Conservation (phyloP, 352 stramenopile species). For the Blastocystis sp. region DNA sequence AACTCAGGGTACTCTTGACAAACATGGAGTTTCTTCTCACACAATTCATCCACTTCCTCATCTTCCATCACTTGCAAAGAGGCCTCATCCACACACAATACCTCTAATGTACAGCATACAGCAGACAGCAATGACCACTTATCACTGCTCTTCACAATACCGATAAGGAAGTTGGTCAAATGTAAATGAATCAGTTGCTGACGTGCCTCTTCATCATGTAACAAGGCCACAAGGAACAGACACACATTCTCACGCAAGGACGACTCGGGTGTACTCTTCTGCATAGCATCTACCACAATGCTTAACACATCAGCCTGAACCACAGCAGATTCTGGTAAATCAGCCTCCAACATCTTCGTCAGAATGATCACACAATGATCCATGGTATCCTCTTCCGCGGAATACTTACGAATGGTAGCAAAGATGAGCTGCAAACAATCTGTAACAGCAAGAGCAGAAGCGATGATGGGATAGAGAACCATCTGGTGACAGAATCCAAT, state of each 20-base stretch:
- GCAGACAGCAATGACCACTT: slow-evolving; percentile 48
- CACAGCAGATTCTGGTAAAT: not conserved
- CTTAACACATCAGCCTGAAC: slow-evolving; percentile 23
- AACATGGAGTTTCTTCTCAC: slow-evolving; percentile 11
- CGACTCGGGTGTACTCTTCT: not conserved
- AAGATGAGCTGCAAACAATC: slow-evolving; percentile 14
- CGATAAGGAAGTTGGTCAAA: slow-evolving; percentile 57
- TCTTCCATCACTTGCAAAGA: slow-evolving; percentile 50
- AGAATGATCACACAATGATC: slow-evolving; percentile 51
- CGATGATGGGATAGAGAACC: slow-evolving; percentile 10
- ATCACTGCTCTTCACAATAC: slow-evolving; percentile 19
- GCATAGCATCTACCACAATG: slow-evolving; percentile 38
- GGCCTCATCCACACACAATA: slow-evolving; percentile 34
- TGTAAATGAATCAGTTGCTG: slow-evolving; percentile 16
- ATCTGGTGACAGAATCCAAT: slow-evolving; percentile 58
- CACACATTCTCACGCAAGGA: slow-evolving; percentile 18
- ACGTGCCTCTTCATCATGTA: slow-evolving; percentile 25
- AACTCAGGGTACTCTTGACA: slow-evolving; percentile 61
- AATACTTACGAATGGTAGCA: not conserved
- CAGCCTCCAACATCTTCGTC: slow-evolving; percentile 30
- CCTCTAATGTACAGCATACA: slow-evolving; percentile 36
- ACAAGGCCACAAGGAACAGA: slow-evolving; percentile 47
- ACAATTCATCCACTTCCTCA: slow-evolving; percentile 20
- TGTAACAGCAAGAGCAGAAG: slow-evolving; percentile 30
- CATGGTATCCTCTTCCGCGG: slow-evolving; percentile 18